A percentile compares a stretch with the other conserved stretches of the same genome.
These are phyloP conservation scores for Populus alba DNA, from an alignment of 345 rosid genomes.

Conservation along the genomic window DNA sequence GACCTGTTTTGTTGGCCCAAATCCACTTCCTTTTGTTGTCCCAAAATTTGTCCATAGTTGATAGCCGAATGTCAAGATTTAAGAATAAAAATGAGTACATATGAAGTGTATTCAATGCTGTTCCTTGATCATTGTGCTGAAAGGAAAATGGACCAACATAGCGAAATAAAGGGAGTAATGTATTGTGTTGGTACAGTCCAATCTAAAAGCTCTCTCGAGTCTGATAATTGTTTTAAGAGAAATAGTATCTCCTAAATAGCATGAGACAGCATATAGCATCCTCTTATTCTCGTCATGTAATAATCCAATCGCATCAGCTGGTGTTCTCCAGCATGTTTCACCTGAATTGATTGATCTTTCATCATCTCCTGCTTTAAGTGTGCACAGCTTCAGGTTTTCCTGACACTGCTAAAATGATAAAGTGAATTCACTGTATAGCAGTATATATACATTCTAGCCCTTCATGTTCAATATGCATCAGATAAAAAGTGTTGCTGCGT, in stretches of 20 bases:
- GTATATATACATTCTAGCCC: background rate
- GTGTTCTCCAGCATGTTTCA: background rate
- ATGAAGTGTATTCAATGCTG: background rate
- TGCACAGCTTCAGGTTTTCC: background rate
- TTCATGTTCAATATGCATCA: background rate
- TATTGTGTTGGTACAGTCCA: background rate
- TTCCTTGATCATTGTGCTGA: background rate
- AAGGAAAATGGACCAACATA: background rate
- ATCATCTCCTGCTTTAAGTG: background rate
- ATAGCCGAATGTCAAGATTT: background rate
- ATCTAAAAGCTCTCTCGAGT: background rate
- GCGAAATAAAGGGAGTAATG: background rate
- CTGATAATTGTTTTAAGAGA: background rate
- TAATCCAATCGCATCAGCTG: background rate
- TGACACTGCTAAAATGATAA: background rate
- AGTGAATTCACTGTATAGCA: background rate
- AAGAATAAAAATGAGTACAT: background rate
- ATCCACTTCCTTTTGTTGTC: background rate
- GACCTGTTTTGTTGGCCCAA: background rate
- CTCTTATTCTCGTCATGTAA: background rate
- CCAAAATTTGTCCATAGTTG: background rate
- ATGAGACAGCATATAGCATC: no score
- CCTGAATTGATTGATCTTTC: background rate
- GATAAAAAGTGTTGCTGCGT: conserved; percentile 1
- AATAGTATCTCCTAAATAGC: background rate